Base-by-base conservation (phyloP, 2,329 filamentous ascomycete genomes). In the Cephalotrichum gorgonifer region DNA sequence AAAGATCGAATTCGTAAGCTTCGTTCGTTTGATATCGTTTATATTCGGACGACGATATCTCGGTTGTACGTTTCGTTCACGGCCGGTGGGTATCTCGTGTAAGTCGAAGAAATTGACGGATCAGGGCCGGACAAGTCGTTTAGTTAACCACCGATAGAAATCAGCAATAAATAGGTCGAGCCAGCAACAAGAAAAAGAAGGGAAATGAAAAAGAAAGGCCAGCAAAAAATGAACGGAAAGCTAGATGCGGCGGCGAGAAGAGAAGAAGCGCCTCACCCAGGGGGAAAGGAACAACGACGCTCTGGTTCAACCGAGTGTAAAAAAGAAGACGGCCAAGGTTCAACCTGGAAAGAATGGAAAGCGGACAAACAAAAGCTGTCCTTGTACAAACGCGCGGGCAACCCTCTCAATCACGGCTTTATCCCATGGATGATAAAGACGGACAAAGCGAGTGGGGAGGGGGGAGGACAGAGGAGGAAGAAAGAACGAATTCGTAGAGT, bases 311-410 rank as follows among this genome's bases (percentile, higher is more conserved):
- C 52, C 48, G 50, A 54, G 54, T 47, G 51, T 56, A 52, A 53
- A 44, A 44, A 43, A 52, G 53, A 72, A 69, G 57, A 61, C 53
- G 64, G 69, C 73, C 74, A 64, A 78, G 75, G 74, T 67, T 78
- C 75, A 78, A 78, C 75, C 75, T 73, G 72, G 71, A 69, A 69
- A 64, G 71, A 74, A 74, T 52, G 54, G 57, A 68, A 62, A 38
- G 48, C 46, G 35, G n/a, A 47, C 45, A 43, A 51, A 44, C 5
- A 25, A 20, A 33, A 35, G 41, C 35, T 39, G 17, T 6, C 7
- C 17, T 20, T 20, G 35, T 39, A 6, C n/a, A 39, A 39, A 17
- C 7, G 17, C 17, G n/a, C 35, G 15, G 20, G 30, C 28, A 27
- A 42, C 47, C 39, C 44, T 47, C 39, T 48, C 25, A 33, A 35